These are phyloP conservation scores for Cyamopsis tetragonoloba DNA, from an alignment of 306 rosid species.

Conservation along the genomic window DNA sequence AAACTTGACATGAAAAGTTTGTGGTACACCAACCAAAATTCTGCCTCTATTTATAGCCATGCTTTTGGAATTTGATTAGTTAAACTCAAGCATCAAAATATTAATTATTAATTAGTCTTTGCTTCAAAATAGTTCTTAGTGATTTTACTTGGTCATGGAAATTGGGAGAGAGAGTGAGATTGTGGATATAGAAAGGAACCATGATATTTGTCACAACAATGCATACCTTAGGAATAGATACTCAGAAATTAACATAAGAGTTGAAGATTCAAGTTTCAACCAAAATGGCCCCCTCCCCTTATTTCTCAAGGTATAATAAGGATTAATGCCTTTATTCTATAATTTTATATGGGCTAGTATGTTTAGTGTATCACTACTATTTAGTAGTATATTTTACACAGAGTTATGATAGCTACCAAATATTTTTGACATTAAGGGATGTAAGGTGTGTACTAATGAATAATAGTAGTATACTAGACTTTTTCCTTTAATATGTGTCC, in stretches of 20 bases:
- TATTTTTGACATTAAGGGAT: no score
- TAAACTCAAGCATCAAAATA: conserved; percentile 25
- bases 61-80: conserved; percentile 44
- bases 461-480: no score
- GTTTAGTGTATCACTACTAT: no score
- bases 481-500: no score
- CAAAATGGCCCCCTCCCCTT: conserved; percentile 73
- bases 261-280: conserved; percentile 33
- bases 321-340: not conserved
- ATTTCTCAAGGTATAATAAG: conserved; percentile 68
- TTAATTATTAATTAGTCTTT: conserved; percentile 1
- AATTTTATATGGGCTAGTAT: not conserved
- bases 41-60: conserved; percentile 43
- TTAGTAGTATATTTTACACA: no score
- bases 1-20: conserved; percentile 59
- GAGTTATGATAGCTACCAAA: no score
- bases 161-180: conserved; percentile 59
- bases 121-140: not conserved
- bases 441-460: no score
- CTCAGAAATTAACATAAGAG: conserved; percentile 64
- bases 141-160: conserved; percentile 51
- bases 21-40: conserved; percentile 59
- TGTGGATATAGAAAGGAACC: conserved; percentile 51
- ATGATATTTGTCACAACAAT: conserved; percentile 52
- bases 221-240: conserved; percentile 47